Evolutionary conservation across 2,329 filamentous ascomycete genomes (phyloP), one percentile per base, ranked within the genome.

Genomic region (Pestalotiopsis sp.): DNA sequence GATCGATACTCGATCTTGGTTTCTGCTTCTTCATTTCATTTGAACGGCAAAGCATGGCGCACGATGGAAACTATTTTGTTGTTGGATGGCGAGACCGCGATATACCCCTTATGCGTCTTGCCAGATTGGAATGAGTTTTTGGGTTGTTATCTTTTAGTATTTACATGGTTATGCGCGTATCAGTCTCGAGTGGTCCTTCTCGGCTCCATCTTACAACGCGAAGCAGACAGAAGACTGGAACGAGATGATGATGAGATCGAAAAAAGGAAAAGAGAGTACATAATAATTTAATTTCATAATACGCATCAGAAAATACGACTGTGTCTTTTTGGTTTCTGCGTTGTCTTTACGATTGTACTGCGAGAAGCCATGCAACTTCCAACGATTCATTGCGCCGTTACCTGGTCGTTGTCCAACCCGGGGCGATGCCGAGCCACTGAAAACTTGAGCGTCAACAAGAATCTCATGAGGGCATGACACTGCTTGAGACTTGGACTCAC

Each of bases 51-150:
- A 59, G 57, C 57, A 36, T 36, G 59, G 59, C 31, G 59, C 59
- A 62, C 9, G 25, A 38, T 36, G 59, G 59, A 20, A 13, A 38
- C 38, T 62, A 4, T 58, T 61, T 61, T 61, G 17, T 58, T 58
- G 12, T 62, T 62, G 59, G 36, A 62, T n/a, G 59, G 59, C 36
- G 57, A 59, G 59, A 38, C 59, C 38, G 59, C 59, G 38, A 41
- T 36, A 62, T 62, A 62, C 59, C 59, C 59, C 59, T 39, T 62
- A 62, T 62, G 31, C 59, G 27, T 62, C 36, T 36, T 20, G 59
- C 36, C 59, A 39, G 27, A 39, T 36, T 38, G 23, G 57, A 59
- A 12, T 17, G 12, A 14, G 25, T 62, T 36, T 20, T 20, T 62
- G 17, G 27, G 38, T 39, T 52, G 45, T n/a, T 23, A n/a, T 52